Evolutionary conservation across 129 eudicot species (phyloP).

Genomic region (Apium graveolens): DNA sequence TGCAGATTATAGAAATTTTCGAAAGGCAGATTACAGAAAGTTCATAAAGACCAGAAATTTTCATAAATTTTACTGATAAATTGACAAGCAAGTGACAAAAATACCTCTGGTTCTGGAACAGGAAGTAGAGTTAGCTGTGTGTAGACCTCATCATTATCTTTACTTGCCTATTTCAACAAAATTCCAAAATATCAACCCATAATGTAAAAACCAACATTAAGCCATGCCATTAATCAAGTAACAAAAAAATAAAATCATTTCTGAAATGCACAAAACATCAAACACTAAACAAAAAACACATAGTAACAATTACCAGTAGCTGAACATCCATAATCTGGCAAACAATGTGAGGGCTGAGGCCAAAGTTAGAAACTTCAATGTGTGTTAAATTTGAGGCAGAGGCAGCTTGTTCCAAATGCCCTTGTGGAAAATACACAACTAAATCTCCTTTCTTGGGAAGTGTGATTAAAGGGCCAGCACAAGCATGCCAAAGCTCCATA

Average conservation of each 20-base stretch:
- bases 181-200: not conserved
- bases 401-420: constrained; percentile 74
- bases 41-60: not conserved
- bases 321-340: constrained; percentile 77
- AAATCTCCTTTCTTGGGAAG: constrained; percentile 77
- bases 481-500: constrained; percentile 90
- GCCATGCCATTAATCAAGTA: not conserved
- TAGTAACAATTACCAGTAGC: constrained; percentile 56
- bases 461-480: constrained; percentile 92
- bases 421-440: constrained; percentile 88
- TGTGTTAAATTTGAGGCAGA: constrained; percentile 49
- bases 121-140: constrained; percentile 67
- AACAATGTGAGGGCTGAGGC: constrained; percentile 77
- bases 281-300: not conserved
- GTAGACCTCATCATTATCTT: constrained; percentile 90
- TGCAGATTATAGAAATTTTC: not conserved
- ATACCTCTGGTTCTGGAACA: constrained; percentile 48
- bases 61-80: not conserved
- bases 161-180: constrained; percentile 55
- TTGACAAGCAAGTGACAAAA: constrained; percentile 10
- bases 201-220: not conserved
- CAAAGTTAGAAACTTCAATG: constrained; percentile 60
- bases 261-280: not conserved
- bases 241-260: not conserved
- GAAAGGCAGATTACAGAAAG: not conserved